Base-by-base conservation (phyloP, 2,329 filamentous ascomycete species). In the Microcera coccophila region DNA sequence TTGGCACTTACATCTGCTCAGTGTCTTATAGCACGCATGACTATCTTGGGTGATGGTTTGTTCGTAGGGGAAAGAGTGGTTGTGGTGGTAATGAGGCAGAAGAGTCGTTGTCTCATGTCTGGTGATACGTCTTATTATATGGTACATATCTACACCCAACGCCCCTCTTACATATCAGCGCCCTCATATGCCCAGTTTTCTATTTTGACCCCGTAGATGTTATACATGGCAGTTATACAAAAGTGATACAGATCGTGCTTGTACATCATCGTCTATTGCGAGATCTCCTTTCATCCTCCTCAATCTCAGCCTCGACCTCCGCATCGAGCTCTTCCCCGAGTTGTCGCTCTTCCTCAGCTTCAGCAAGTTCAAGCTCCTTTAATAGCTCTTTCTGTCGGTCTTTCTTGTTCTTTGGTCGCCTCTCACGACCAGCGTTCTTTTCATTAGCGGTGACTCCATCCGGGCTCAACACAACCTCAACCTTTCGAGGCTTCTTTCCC, bases 381-480 rank as follows among this genome's bases (percentile, higher is more conserved):
- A 75, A 33, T 22, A 73, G 39, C 14, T 71, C 67, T 20, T 62
- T 59, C 38, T 65, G 55, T 53, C 56, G 63, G 48, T 53, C 60
- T 55, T 65, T 60, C 59, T 69, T 47, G 41, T 66, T 63, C 62
- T 71, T 76, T 7, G 64, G 66, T 46, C 69, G 60, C 46, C 70
- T 60, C 49, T 64, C 62, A 5, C 55, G 50, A n/a, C 58, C 50
- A 4, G 56, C 52, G 18, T 63, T 61, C 57, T 60, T 67, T 58
- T 71, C 69, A 11, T 52, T 58, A 3, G 69, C 64, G 9, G 62
- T 66, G 29, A 68, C 58, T 17, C 72, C 65, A n/a, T 52, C 60
- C 1, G 51, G 60, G 1, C 62, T 61, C 60, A 62, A 60, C 4
- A 48, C 41, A 18, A 63, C 55, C 36, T 61, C 58, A n/a, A 74